These are phyloP conservation scores for Begonia fuchsioides DNA, from an alignment of 306 rosid genomes.

Conservation along the genomic window DNA sequence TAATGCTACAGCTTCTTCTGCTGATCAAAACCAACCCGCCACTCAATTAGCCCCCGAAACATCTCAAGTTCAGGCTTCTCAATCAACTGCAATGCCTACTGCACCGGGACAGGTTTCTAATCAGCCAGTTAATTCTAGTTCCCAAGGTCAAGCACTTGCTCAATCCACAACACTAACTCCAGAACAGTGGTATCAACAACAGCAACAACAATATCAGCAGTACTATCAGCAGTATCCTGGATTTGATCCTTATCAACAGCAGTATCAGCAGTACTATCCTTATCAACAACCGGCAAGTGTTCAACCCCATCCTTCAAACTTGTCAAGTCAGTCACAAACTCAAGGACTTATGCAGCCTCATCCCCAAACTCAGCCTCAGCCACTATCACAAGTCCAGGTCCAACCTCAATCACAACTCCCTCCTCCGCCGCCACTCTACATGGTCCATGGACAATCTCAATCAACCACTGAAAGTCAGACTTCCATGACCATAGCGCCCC, in stretches of 20 bases:
- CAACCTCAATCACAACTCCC: slow-evolving; percentile 27
- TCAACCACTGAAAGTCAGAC: slow-evolving; percentile 15
- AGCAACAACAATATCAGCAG: slow-evolving; percentile 81
- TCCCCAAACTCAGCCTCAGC: slow-evolving; percentile 12
- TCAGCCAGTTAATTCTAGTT: slow-evolving; percentile 32
- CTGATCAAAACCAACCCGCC: slow-evolving; percentile 38
- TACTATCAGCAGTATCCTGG: slow-evolving; percentile 91
- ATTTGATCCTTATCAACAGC: slow-evolving; percentile 79
- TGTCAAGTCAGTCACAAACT: slow-evolving; percentile 24
- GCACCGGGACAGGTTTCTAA: slow-evolving; percentile 43
- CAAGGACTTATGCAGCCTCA: slow-evolving; percentile 20
- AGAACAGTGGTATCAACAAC: slow-evolving; percentile 88
- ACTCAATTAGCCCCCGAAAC: slow-evolving; percentile 23
- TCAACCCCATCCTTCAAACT: slow-evolving; percentile 31
- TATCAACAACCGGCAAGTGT: slow-evolving; percentile 40
- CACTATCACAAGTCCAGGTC: slow-evolving; percentile 12
- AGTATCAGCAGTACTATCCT: slow-evolving; percentile 77
- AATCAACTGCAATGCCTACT: slow-evolving; percentile 24
- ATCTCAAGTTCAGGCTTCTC: slow-evolving; percentile 48
- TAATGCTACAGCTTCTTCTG: slow-evolving; percentile 24
- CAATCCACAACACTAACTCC: slow-evolving; percentile 41
- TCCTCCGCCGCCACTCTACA: slow-evolving; percentile 33
- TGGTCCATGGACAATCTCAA: slow-evolving; percentile 26
- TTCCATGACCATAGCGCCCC: slow-evolving; percentile 30
- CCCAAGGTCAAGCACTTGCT: slow-evolving; percentile 45